Evolutionary conservation across 1,284 basidiomycete species (phyloP), one percentile per base, ranked within the genome.

Genomic region (Neolentinus lepideus): DNA sequence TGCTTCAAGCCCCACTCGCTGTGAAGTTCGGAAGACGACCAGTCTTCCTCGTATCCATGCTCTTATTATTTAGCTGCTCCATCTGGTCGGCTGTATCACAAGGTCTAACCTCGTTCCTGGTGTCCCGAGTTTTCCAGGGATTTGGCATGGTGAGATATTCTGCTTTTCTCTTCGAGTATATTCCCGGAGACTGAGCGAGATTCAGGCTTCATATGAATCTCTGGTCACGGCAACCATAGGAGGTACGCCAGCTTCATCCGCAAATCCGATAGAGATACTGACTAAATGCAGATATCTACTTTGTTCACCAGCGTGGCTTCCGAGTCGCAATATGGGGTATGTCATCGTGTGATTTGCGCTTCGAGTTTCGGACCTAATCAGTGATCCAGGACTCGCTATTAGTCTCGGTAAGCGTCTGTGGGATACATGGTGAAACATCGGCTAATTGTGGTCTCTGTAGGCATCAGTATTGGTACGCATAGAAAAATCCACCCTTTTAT

Each of bases 261-360:
- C 35, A 22, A 1, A n/a, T n/a, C n/a, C n/a, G n/a, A n/a, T n/a
- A n/a, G n/a, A n/a, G n/a, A n/a, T 54, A 14, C 10, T 19, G 2
- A 33, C 3, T n/a, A 21, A 12, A 21, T 26, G 27, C 9, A 25
- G 29, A 29, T 22, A 31, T 33, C 9, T 29, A 16, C 8, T 51
- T 33, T 14, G 52, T 57, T 27, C 56, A 57, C 21, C 52, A 57
- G 29, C 52, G 56, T 35, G 56, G 56, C 12, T 48, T 29, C 21
- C 56, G 56, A 43, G 56, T 57, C 3, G 52, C 56, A 21, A 51
- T 57, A 35, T 57, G 56, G 56, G 53, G 50, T 51, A 54, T 50
- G 29, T 52, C 48, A 25, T 48, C 47, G n/a, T 43, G 45, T 35
- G 46, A 36, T 51, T 50, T 25, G 22, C n/a, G 31, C 19, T 12